phyloP scores from a whole-genome alignment of 2,329 filamentous ascomycete genomes.

The Sporothrix inflata region DNA sequence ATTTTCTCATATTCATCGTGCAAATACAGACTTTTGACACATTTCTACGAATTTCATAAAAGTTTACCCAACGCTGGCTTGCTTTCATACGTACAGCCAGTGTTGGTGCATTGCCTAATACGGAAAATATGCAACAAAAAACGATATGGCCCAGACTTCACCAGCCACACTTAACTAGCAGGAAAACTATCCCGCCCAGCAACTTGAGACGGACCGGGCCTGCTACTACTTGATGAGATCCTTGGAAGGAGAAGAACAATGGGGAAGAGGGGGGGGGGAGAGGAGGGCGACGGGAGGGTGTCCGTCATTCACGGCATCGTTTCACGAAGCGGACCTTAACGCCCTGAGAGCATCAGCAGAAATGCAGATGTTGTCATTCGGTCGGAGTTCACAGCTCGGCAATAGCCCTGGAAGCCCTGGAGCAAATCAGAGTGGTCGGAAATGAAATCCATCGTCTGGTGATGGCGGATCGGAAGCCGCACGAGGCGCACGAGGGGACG shows the following conservation, averaged over 20 bases:
- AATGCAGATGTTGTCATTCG: conserved; percentile 26
- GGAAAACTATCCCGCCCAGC: neutral
- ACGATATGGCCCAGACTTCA: neutral
- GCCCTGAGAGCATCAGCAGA: conserved; percentile 24
- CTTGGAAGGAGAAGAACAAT: neutral
- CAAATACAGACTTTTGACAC: no score
- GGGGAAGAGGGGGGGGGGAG: neutral
- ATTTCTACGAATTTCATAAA: no score
- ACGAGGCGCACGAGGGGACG: neutral
- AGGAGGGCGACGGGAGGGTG: neutral
- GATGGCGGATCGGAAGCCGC: neutral
- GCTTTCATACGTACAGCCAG: no score
- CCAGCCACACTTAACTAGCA: neutral
- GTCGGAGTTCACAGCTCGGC: conserved; percentile 2
- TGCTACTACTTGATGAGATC: neutral
- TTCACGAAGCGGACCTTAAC: neutral
- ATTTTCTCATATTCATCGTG: no score
- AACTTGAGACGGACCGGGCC: neutral
- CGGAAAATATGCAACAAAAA: conserved; percentile 12
- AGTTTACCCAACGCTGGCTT: no score
- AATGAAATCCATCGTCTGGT: conserved; percentile 8
- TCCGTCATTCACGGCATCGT: neutral
- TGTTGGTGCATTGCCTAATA: neutral
- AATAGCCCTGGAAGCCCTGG: neutral
- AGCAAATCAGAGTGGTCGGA: conserved; percentile 17